Percentiles rank a stretch among this genome's conserved stretches.
These are phyloP conservation scores for Penicillium sclerotiorum DNA, from an alignment of 2,329 filamentous ascomycete genomes.

Conservation along the genomic window DNA sequence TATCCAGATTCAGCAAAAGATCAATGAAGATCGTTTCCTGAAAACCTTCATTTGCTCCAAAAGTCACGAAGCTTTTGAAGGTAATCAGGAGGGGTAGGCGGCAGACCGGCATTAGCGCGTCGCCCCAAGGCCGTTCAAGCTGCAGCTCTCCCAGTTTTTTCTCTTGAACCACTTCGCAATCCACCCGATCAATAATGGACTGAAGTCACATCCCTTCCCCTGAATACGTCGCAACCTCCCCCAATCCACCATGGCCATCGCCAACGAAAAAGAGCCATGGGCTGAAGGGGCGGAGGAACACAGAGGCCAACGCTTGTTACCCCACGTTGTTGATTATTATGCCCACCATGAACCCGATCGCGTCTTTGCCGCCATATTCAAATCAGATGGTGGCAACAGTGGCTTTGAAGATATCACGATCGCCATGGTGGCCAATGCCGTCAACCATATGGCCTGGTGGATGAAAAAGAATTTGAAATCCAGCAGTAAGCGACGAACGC, in stretches of 20 bases:
- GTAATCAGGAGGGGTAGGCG: no score
- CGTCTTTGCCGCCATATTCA: conserved; percentile 12
- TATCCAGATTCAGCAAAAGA: no score
- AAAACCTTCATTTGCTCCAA: no score
- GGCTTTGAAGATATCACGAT: conserved; percentile 16
- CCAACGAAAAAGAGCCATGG: not conserved
- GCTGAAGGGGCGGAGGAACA: conserved; percentile 12
- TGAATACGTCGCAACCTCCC: not conserved
- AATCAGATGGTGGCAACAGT: conserved; percentile 7
- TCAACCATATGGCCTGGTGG: conserved; percentile 18
- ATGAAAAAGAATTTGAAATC: conserved; percentile 10
- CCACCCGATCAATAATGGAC: no score
- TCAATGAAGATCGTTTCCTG: no score
- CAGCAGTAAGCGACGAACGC: conserved; percentile 5
- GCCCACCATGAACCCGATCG: conserved; percentile 17
- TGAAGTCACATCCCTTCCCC: not conserved
- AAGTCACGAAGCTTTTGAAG: no score
- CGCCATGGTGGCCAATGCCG: conserved; percentile 10
- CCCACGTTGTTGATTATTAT: conserved; percentile 19
- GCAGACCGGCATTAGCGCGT: no score
- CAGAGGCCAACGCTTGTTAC: conserved; percentile 15
- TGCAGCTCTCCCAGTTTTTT: not conserved
- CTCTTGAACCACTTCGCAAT: not conserved
- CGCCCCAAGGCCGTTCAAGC: no score
- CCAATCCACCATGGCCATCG: not conserved